Percentiles rank a stretch among this genome's conserved stretches.
Evolutionary conservation across 2,329 filamentous ascomycete genomes (phyloP).

Genomic region (Chlorencoelia australis): DNA sequence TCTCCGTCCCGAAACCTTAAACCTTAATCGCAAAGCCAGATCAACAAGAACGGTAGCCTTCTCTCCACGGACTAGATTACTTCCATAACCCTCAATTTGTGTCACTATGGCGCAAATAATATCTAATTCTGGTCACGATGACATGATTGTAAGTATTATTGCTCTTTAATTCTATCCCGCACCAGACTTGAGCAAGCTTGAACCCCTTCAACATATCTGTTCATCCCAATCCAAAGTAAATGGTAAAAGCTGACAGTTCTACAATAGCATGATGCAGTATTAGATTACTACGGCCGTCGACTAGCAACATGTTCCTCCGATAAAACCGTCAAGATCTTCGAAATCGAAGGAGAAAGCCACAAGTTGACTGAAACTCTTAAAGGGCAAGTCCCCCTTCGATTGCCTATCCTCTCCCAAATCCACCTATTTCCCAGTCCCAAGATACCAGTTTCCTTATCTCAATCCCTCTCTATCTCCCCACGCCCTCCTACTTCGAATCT

Average conservation of each 20-base stretch:
- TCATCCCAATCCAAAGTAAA: not conserved
- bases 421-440: not conserved
- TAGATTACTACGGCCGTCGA: conserved; percentile 96
- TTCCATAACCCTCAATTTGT: conserved; percentile 5
- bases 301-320: conserved; percentile 96
- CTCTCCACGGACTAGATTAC: no score
- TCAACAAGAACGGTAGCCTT: no score
- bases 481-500: not conserved
- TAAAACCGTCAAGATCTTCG: conserved; percentile 98
- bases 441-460: no score
- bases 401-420: not conserved
- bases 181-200: not conserved
- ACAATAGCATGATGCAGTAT: conserved; percentile 81
- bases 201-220: no score
- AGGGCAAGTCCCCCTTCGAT: conserved; percentile 48
- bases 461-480: not conserved
- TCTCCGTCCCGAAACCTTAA: no score
- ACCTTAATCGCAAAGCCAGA: no score
- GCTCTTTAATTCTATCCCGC: not conserved
- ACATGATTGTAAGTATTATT: conserved; percentile 76
- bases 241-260: not conserved
- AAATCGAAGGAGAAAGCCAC: conserved; percentile 89
- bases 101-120: conserved; percentile 61
- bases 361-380: conserved; percentile 86
- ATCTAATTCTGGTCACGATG: conserved; percentile 84